Conservation (phyloP, 2,329 filamentous ascomycete species). For the Pseudonectria buxi region DNA sequence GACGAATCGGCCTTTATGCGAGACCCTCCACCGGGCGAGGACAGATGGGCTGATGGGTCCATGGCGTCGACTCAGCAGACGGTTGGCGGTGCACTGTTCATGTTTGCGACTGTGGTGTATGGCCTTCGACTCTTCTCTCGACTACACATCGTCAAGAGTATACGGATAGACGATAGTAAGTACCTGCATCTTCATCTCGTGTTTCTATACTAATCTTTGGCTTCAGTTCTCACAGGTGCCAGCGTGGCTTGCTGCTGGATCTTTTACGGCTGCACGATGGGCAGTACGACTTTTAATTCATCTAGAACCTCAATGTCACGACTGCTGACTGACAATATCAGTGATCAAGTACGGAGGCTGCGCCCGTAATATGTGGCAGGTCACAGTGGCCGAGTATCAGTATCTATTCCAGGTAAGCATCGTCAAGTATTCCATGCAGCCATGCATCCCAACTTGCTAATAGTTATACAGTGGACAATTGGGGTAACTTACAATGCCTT, state of each 20-base stretch:
- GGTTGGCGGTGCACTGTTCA: constrained; percentile 11
- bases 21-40: constrained; percentile 10
- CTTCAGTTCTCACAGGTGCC: constrained; percentile 10
- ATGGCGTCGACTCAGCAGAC: constrained; percentile 8
- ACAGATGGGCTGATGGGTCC: constrained; percentile 11
- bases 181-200: accelerated
- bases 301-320: accelerated
- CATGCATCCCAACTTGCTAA: too few relatives aligned
- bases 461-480: too few relatives aligned
- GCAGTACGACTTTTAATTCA: constrained; percentile 7
- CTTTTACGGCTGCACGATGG: constrained; percentile 18
- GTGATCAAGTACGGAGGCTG: constrained; percentile 15
- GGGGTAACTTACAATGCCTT: too few relatives aligned
- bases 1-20: constrained; percentile 15
- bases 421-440: constrained; percentile 16
- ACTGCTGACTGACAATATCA: neutral
- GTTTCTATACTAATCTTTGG: neutral
- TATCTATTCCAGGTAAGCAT: constrained; percentile 8
- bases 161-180: constrained; percentile 12
- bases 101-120: constrained; percentile 10
- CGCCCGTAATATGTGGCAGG: constrained; percentile 15
- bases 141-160: constrained; percentile 9
- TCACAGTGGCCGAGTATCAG: constrained; percentile 8
- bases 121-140: constrained; percentile 9
- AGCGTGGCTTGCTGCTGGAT: constrained; percentile 14